A percentile compares a stretch with the other conserved stretches of the same genome.
Evolutionary conservation across 192 early-diverging fungal genomes (phyloP).

Genomic region (Entomortierella lignicola): DNA sequence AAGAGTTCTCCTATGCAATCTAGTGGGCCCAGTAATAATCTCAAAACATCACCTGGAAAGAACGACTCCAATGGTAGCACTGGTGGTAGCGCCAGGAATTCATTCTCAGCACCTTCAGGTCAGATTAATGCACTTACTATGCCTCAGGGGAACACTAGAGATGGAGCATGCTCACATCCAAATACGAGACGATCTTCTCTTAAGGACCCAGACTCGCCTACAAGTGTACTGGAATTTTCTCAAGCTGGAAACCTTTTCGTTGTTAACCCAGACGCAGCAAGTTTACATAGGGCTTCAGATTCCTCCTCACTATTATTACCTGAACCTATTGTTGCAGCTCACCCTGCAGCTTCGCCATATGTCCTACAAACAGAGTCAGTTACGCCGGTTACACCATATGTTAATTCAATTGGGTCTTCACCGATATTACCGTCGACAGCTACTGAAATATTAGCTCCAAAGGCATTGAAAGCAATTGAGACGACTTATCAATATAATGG

Average conservation of each 20-base stretch:
- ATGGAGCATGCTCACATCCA: not conserved
- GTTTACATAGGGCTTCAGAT: conserved; percentile 2
- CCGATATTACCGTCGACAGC: not conserved
- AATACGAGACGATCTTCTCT: conserved; percentile 19
- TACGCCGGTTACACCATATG: not conserved
- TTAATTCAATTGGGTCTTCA: not conserved
- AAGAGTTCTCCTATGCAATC: conserved; percentile 5
- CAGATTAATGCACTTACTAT: not conserved
- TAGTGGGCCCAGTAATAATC: not conserved
- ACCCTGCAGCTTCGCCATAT: not conserved
- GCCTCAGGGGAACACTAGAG: not conserved
- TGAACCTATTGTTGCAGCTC: not conserved
- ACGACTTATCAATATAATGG: not conserved
- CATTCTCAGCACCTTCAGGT: conserved; percentile 1
- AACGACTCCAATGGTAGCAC: not conserved
- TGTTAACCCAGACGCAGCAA: conserved; percentile 40
- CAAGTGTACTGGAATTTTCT: conserved; percentile 46
- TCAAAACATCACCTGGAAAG: conserved; percentile 1
- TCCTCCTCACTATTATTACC: not conserved
- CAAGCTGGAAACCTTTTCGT: conserved; percentile 48
- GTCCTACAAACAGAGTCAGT: not conserved
- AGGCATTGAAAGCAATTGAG: not conserved
- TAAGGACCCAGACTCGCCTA: conserved; percentile 47
- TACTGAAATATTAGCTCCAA: not conserved
- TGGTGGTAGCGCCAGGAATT: not conserved